Percentiles rank a stretch among this genome's conserved stretches.
Evolutionary conservation across 1,284 basidiomycete genomes (phyloP).

Genomic region (Pseudozyma pruni): DNA sequence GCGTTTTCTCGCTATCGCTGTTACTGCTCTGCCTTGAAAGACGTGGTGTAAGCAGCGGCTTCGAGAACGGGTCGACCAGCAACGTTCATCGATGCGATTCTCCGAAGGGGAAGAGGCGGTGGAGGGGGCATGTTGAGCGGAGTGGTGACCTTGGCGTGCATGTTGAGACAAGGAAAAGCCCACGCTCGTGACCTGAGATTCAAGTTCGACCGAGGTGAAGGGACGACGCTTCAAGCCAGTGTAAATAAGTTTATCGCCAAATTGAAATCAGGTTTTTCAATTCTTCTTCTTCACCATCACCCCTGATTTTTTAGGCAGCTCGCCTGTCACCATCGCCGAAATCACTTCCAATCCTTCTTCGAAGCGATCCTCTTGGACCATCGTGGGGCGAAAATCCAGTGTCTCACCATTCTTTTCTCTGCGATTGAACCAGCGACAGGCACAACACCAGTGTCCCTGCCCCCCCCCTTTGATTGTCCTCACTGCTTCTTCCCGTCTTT

Average conservation of each 20-base stretch:
- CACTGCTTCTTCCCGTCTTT: background rate
- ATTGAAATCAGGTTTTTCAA: background rate
- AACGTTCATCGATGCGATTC: no score
- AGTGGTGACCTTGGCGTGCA: no score
- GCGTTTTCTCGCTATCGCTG: no score
- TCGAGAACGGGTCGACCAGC: no score
- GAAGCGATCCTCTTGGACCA: conserved; percentile 2
- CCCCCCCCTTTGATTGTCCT: no score
- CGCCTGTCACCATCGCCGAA: conserved; percentile 3
- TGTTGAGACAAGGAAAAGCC: no score
- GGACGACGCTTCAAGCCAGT: background rate
- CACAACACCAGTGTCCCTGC: background rate
- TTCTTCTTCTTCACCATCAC: conserved; percentile 1
- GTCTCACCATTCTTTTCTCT: conserved; percentile 11
- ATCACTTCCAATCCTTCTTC: background rate
- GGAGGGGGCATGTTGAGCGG: no score
- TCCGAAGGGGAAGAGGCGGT: no score
- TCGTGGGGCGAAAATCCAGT: conserved; percentile 3
- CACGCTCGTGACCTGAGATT: background rate
- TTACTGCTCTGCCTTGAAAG: no score
- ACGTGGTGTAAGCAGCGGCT: no score
- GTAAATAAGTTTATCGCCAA: background rate
- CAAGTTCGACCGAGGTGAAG: conserved; percentile 1
- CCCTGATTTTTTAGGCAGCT: conserved; percentile 9
- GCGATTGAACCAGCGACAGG: background rate